phyloP scores from a whole-genome alignment of 2,329 filamentous ascomycete genomes.

The Trichoderma sp. region DNA sequence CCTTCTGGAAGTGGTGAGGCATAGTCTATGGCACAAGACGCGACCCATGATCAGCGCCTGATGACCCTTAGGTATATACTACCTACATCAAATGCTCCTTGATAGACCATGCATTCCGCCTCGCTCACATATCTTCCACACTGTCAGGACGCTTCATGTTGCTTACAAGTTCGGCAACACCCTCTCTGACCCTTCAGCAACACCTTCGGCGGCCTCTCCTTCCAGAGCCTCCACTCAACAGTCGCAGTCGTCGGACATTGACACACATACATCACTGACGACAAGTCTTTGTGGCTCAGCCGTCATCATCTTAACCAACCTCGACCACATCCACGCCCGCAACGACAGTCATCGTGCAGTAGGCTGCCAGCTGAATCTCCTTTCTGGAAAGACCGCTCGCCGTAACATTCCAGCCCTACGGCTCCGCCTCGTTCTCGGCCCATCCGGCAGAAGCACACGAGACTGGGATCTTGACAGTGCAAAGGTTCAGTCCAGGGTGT shows the following conservation, averaged over 20 bases:
- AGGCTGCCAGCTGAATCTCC: neutral
- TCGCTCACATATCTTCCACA: too few species aligned
- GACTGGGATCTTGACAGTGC: slow-evolving; percentile 6
- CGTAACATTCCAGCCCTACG: neutral
- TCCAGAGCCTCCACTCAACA: neutral
- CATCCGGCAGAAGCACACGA: slow-evolving; percentile 2
- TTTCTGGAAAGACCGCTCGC: neutral
- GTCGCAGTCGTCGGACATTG: neutral
- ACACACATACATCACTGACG: neutral
- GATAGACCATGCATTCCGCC: too few species aligned
- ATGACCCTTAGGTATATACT: too few species aligned
- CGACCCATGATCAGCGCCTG: neutral
- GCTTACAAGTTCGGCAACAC: too few species aligned
- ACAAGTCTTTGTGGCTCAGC: neutral
- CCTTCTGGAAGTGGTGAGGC: neutral
- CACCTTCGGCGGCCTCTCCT: too few species aligned
- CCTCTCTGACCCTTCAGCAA: too few species aligned
- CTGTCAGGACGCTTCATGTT: too few species aligned
- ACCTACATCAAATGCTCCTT: too few species aligned
- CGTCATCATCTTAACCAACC: too few species aligned
- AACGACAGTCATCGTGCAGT: too few species aligned
- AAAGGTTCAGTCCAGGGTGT: neutral
- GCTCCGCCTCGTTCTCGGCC: slow-evolving; percentile 14
- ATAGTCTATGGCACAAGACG: neutral
- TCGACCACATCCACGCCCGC: too few species aligned